Base-by-base conservation (phyloP, 2,329 filamentous ascomycete species). In the Plenodomus biglobosus region DNA sequence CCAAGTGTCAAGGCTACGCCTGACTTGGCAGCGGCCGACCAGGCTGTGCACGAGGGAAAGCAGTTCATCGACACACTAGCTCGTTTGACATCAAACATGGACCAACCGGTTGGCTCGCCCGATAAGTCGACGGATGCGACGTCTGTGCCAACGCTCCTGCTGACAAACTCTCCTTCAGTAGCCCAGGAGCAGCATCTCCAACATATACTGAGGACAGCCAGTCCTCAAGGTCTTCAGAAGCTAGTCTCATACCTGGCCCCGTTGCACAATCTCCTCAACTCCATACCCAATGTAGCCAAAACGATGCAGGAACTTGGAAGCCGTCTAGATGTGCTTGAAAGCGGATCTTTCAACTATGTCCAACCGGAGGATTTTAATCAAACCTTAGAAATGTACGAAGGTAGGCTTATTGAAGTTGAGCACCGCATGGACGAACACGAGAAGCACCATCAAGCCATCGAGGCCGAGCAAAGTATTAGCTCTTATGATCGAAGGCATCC, bases 291-390 rank as follows among this genome's bases (percentile, higher is more conserved):
- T 40, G 62, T 74, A 22, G 65, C 70, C 24, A 66, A 80, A 37
- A 76, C 77, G n/a, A 77, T 86, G 50, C 75, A 80, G 48, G 78
- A 80, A 16, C 81, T 90, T 50, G 83, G 83, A 32, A 77, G 81
- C 43, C 84, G 88, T 1, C 69, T 92, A 11, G 85, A 88, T 40
- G 75, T 77, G 46, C 76, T 92, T 5, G 88, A 92, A 69, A 88
- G 80, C 42, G 76, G 81, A 1, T 90, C 86, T 0, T 88, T 90
- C 61, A 83, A 83, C 19, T 78, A 82, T 37, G 77, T 79, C 16
- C 79, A 80, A n/a, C 80, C 87, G 40, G 87, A 90, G 18, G 85
- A 88, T 32, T 82, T 88, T 40, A 76, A 84, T 16, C 85, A 89
- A 17, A 83, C 80, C 44, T 80, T 88, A 58, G 87, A 90, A 27